phyloP scores from a whole-genome alignment of 805 yeast species.

The Suhomyces prunicola region DNA sequence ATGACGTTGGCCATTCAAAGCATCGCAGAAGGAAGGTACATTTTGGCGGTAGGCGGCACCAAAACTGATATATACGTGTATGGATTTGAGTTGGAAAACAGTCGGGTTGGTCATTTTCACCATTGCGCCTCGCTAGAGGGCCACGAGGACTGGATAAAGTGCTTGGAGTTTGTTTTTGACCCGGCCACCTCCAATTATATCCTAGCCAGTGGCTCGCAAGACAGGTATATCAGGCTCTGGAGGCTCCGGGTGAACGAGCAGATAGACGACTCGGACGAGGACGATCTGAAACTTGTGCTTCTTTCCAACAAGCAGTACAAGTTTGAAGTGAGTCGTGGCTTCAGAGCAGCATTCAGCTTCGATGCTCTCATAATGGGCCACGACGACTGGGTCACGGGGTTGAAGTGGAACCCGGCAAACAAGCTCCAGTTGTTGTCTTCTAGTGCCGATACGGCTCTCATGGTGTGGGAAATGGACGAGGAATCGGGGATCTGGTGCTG shows the following conservation, averaged over 20 bases:
- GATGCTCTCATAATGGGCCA: conserved; percentile 97
- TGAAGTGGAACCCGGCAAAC: conserved; percentile 70
- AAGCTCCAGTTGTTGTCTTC: conserved; percentile 68
- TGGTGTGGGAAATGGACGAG: conserved; percentile 90
- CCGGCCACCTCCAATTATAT: conserved; percentile 50
- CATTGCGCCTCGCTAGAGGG: conserved; percentile 66
- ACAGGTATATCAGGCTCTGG: conserved; percentile 90
- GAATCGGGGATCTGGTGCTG: conserved; percentile 90
- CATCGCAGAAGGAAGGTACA: conserved; percentile 30
- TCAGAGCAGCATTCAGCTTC: conserved; percentile 60
- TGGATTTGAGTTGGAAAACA: conserved; percentile 30
- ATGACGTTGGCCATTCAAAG: conserved; percentile 32
- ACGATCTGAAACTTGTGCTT: conserved; percentile 47
- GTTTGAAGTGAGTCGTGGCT: conserved; percentile 37
- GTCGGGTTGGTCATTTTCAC: conserved; percentile 17
- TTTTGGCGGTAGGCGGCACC: conserved; percentile 76
- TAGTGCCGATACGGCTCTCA: conserved; percentile 88
- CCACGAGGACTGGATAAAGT: conserved; percentile 95
- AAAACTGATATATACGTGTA: conserved; percentile 52
- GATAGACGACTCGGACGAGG: conserved; percentile 58
- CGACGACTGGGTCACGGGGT: conserved; percentile 92
- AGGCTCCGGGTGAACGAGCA: conserved; percentile 55
- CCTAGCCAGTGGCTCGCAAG: conserved; percentile 90
- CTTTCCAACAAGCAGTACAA: conserved; percentile 72
- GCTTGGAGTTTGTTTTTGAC: conserved; percentile 56